These are phyloP conservation scores for Marchantia polymorpha DNA, from an alignment of 225 moss, liverwort and hornwort genomes.

Conservation along the genomic window DNA sequence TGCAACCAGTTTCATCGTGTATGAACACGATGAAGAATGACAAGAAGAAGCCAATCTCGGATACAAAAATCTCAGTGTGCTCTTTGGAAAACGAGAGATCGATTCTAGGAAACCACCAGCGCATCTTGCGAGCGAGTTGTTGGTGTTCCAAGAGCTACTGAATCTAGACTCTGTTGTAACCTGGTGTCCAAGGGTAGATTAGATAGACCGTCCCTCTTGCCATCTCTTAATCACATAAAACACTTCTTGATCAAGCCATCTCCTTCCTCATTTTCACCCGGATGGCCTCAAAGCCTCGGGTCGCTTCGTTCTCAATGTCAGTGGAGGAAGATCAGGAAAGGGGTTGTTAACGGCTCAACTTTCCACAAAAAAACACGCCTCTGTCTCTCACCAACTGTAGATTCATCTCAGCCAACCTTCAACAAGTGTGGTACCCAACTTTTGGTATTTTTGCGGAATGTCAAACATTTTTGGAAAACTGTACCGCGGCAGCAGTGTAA, in stretches of 20 bases:
- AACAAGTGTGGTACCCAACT: too few species aligned
- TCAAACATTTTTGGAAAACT: too few species aligned
- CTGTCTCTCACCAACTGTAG: constrained; percentile 95
- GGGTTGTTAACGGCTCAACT: constrained; percentile 86
- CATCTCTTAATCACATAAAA: constrained; percentile 55
- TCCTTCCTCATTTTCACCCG: constrained; percentile 75
- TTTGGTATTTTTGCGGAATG: too few species aligned
- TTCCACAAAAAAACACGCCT: constrained; percentile 96
- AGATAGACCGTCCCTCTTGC: constrained; percentile 36
- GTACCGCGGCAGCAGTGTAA: too few species aligned
- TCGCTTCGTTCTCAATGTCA: constrained; percentile 76
- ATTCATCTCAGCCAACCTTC: constrained; percentile 99
- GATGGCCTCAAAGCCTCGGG: constrained; percentile 55
- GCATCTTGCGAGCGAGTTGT: too few species aligned
- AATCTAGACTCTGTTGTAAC: constrained; percentile 52
- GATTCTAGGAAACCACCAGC: too few species aligned
- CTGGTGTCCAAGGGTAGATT: constrained; percentile 54
- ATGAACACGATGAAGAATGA: too few species aligned
- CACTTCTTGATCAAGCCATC: constrained; percentile 68
- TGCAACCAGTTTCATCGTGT: too few species aligned
- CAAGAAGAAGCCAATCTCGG: too few species aligned
- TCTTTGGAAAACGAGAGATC: too few species aligned
- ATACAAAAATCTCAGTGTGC: too few species aligned
- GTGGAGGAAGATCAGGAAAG: constrained; percentile 77
- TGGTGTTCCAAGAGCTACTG: constrained; percentile 50